These are phyloP conservation scores for Lepiota venenata DNA, from an alignment of 768 basidiomycete genomes.

Conservation along the genomic window DNA sequence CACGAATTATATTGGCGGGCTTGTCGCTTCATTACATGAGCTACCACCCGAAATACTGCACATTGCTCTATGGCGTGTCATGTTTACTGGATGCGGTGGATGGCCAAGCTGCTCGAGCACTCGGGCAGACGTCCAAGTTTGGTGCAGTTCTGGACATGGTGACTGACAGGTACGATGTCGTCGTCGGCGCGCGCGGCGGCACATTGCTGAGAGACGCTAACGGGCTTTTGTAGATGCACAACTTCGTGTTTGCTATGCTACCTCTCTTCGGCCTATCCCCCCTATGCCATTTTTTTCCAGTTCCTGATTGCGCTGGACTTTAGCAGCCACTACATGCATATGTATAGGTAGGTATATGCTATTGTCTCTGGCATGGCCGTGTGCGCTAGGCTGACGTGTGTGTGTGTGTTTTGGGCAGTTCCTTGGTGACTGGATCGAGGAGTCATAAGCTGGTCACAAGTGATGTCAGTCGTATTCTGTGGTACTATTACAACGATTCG, in stretches of 20 bases:
- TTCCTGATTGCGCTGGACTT: constrained; percentile 97
- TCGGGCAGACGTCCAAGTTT: constrained; percentile 93
- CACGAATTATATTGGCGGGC: constrained; percentile 86
- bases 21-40: constrained; percentile 91
- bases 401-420: constrained; percentile 44
- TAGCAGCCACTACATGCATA: constrained; percentile 98
- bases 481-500: constrained; percentile 91
- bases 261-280: constrained; percentile 85
- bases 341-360: constrained; percentile 77
- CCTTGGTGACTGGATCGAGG: constrained; percentile 88
- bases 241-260: constrained; percentile 94
- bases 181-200: constrained; percentile 1
- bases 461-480: constrained; percentile 89
- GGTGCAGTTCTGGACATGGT: constrained; percentile 99
- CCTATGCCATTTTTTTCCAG: constrained; percentile 84
- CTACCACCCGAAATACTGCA: constrained; percentile 91
- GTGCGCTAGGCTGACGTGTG: constrained; percentile 11
- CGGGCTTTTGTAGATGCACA: constrained; percentile 65
- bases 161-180: constrained; percentile 79
- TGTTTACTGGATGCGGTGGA: constrained; percentile 95
- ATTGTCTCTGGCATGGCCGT: background rate
- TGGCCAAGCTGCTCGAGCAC: constrained; percentile 84
- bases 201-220: background rate
- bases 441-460: constrained; percentile 93
- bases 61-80: constrained; percentile 83